phyloP scores from a whole-genome alignment of 768 basidiomycete genomes.

The Sporobolomyces pararoseus region DNA sequence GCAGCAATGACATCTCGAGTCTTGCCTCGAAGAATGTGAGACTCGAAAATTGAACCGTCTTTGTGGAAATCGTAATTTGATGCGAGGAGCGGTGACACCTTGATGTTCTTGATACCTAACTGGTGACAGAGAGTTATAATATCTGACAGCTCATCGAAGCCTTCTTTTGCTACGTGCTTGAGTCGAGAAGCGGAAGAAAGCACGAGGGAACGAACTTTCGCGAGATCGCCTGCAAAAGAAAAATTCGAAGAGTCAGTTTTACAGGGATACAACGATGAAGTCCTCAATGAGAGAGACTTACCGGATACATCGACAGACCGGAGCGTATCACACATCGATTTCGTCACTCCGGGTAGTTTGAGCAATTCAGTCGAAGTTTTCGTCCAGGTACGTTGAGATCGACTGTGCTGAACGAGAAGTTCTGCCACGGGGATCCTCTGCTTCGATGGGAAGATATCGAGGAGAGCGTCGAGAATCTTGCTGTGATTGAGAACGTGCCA shows the following conservation, averaged over 20 bases:
- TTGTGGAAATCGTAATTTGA: constrained; percentile 44
- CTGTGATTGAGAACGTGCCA: constrained; percentile 44
- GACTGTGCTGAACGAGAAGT: constrained; percentile 41
- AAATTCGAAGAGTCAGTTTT: not conserved
- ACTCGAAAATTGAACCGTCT: constrained; percentile 43
- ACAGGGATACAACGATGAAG: no score
- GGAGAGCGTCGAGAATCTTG: constrained; percentile 43
- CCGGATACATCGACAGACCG: constrained; percentile 40
- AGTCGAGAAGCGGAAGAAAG: constrained; percentile 29
- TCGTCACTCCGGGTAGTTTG: constrained; percentile 42
- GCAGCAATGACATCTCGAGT: constrained; percentile 46
- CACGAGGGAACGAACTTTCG: constrained; percentile 33
- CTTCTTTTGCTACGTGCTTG: constrained; percentile 42
- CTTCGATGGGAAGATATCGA: constrained; percentile 37
- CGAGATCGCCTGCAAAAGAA: constrained; percentile 22
- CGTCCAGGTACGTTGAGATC: constrained; percentile 26
- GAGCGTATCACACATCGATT: constrained; percentile 39
- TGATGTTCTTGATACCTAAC: constrained; percentile 44
- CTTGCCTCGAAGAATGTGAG: constrained; percentile 35
- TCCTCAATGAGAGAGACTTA: constrained; percentile 16
- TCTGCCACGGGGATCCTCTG: constrained; percentile 40
- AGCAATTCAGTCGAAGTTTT: constrained; percentile 42
- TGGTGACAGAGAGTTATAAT: constrained; percentile 37
- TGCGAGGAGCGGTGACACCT: constrained; percentile 43
- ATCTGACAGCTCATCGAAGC: constrained; percentile 40